phyloP scores from a whole-genome alignment of 306 rosid species.

The Macrotyloma uniflorum region DNA sequence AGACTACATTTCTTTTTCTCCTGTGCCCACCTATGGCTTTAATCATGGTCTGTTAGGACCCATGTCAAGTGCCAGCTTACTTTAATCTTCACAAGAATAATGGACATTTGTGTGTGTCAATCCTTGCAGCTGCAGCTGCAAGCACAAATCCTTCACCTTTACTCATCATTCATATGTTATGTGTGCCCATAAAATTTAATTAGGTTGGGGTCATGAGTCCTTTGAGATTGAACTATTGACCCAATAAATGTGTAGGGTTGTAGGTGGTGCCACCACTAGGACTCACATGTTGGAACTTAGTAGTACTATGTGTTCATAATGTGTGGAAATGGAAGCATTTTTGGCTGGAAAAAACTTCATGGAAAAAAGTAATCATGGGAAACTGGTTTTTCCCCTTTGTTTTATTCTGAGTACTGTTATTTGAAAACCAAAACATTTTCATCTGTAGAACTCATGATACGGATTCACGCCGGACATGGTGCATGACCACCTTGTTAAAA shows the following conservation, averaged over 20 bases:
- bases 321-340: neutral
- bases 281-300: constrained; percentile 25
- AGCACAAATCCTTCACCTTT: constrained; percentile 8
- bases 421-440: neutral
- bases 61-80: constrained; percentile 47
- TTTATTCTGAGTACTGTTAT: neutral
- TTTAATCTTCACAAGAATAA: constrained; percentile 62
- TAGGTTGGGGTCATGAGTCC: neutral
- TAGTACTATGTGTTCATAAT: constrained; percentile 1
- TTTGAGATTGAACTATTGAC: constrained; percentile 18
- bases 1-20: constrained; percentile 27
- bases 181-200: neutral
- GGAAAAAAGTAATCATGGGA: neutral
- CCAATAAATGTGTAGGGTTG: constrained; percentile 38
- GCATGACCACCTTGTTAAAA: neutral
- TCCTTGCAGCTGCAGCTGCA: constrained; percentile 28
- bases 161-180: neutral
- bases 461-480: neutral
- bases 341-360: neutral
- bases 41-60: constrained; percentile 70
- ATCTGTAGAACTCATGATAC: neutral
- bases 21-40: constrained; percentile 59
- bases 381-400: neutral
- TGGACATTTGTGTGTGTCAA: constrained; percentile 50
- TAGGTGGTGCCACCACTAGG: constrained; percentile 26